phyloP scores from a whole-genome alignment of 83 land plant genomes.

The Picea mariana region DNA sequence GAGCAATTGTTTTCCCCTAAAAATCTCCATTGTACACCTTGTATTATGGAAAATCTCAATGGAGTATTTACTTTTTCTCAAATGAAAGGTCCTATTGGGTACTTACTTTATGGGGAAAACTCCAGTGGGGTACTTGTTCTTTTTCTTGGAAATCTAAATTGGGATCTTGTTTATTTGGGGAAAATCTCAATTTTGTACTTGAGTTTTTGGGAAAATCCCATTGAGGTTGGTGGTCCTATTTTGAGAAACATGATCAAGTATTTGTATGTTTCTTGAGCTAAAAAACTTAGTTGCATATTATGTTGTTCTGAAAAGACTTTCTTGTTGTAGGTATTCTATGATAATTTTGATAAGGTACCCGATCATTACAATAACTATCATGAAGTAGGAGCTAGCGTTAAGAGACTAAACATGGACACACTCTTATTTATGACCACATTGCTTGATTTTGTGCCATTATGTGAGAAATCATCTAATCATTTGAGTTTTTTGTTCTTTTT shows the following conservation, averaged over 20 bases:
- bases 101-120: too few relatives aligned
- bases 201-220: not conserved
- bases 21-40: not conserved
- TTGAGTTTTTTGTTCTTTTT: not conserved
- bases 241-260: not conserved
- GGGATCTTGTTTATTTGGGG: not conserved
- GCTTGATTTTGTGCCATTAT: not conserved
- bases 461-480: not conserved
- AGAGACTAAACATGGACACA: not conserved
- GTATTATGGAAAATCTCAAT: not conserved
- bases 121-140: not conserved
- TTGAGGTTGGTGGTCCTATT: not conserved
- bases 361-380: not conserved
- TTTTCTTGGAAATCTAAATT: not conserved
- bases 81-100: too few relatives aligned
- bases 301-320: not conserved
- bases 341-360: not conserved
- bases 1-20: not conserved
- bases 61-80: too few relatives aligned
- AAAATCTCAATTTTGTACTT: not conserved
- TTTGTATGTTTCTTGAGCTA: not conserved
- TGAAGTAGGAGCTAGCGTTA: not conserved
- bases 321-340: not conserved
- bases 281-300: not conserved
- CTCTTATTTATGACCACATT: not conserved